Evolutionary conservation across 495 filamentous ascomycete genomes (phyloP), one percentile per base, ranked within the genome.

Genomic region (Filosporella fistucella): DNA sequence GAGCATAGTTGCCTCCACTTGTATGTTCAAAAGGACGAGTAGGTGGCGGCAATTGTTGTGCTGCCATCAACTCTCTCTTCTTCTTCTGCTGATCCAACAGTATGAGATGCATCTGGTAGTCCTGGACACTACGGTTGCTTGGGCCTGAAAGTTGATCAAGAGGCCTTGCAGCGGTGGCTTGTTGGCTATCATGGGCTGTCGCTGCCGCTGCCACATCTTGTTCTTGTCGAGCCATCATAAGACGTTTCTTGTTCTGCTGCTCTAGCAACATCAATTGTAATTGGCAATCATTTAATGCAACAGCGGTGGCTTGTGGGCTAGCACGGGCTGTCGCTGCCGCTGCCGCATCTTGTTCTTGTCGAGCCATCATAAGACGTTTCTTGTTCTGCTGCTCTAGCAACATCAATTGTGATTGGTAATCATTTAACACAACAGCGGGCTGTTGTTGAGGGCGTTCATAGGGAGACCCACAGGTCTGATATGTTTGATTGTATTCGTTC

Each of bases 321-420:
- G n/a, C n/a, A n/a, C n/a, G n/a, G n/a, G n/a, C n/a, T n/a, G n/a
- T n/a, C n/a, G n/a, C n/a, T n/a, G n/a, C n/a, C n/a, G n/a, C n/a
- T n/a, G n/a, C n/a, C 51, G 69, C 85, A 56, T 96, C 89, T 68
- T 96, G 91, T 65, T 97, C 93, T 66, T 95, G 88, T 35, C 93
- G 82, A 47, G 93, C 93, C 91, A 96, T 94, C 76, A 96, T 84
- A 58, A 98, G 70, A 20, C 93, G 76, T 60, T 91, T 93, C 76
- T 96, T 97, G 58, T 97, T 98, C 65, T 98, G 93, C 68, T 98
- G 93, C 66, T 98, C 93, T 33, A 98, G 82, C 46, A 98, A 66
- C 93, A 97, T 96, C 62, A 98, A 72, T 60, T 98, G 93, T 93
- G 96, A 96, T 69, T 98, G 93, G 66, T 98, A 97, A 64, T 97